phyloP scores from a whole-genome alignment of 805 yeast genomes.

The Yamadazyma kitorensis region DNA sequence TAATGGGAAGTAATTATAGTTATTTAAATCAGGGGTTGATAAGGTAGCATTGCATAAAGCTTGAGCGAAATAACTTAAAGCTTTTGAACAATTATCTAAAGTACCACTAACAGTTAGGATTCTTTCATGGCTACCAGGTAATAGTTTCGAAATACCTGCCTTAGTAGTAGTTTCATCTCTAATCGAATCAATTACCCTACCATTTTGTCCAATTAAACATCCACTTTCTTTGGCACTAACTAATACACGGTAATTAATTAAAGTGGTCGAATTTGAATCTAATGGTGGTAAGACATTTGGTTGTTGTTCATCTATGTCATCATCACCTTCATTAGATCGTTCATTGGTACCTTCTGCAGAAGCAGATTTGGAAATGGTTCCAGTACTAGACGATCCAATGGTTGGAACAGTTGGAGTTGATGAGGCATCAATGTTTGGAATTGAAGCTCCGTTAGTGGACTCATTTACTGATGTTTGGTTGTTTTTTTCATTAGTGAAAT shows the following conservation, averaged over 20 bases:
- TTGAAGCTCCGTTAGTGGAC: background rate
- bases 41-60: constrained; percentile 49
- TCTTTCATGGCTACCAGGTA: constrained; percentile 78
- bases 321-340: background rate
- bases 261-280: constrained; percentile 23
- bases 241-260: constrained; percentile 50
- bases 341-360: background rate
- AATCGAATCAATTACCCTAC: constrained; percentile 70
- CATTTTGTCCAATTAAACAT: constrained; percentile 83
- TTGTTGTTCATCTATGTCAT: background rate
- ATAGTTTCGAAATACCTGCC: constrained; percentile 82
- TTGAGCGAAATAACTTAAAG: constrained; percentile 67
- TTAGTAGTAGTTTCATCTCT: constrained; percentile 74
- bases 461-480: constrained; percentile 1
- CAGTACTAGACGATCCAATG: too few relatives aligned
- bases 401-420: too few relatives aligned
- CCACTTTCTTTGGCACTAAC: constrained; percentile 88
- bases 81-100: constrained; percentile 63
- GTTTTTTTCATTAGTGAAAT: constrained; percentile 16
- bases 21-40: constrained; percentile 22
- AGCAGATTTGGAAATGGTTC: too few relatives aligned
- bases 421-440: too few relatives aligned
- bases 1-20: constrained; percentile 56
- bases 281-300: constrained; percentile 10
- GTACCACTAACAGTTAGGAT: constrained; percentile 77